Base-by-base conservation (phyloP, 352 stramenopile genomes). In the Pythium sp. region DNA sequence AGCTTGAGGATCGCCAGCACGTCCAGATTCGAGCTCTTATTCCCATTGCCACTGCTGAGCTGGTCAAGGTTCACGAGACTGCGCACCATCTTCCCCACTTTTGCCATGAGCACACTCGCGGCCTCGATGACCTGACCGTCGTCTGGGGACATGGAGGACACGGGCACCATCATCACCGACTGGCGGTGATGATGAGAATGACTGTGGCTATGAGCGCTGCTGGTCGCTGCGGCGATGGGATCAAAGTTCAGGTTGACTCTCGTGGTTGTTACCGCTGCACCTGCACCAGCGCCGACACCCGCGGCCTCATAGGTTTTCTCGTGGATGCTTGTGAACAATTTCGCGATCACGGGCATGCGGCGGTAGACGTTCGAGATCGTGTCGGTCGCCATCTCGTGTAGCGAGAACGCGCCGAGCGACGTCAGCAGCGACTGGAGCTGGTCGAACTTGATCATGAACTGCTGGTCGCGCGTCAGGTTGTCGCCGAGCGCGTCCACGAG, bases 381-480 rank as follows among this genome's bases (percentile, higher is more conserved):
- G 8, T 89, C 81, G 0, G 77, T 81, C 57, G 68, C 78, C 80
- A 90, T 87, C 24, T 67, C 69, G 41, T 87, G 74, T 8, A 90
- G 64, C 34, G 71, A 78, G 47, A 80, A 73, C 24, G 70, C 60
- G 0, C 64, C 70, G 3, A 92, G 64, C 6, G 75, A 69, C 34
- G 69, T 65, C 22, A 90, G 61, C 51, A 87, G 71, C 22, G 77
- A 84, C 58, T 90, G 78, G 0, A 92, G 66, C 58, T 92, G 83
- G 68, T 92, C 81, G 11, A 92, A 51, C 63, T 87, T 87, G 62
- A 90, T 78, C 22, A 84, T 26, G 49, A 84, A 89, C 55, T 89
- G 78, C 69, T 90, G 83, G 57, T 92, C 83, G 1, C 60, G 30
- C 55, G 80, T 82, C 20, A 92, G 64, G 36, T 76, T 71, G 0